Percentiles rank a stretch among this genome's conserved stretches.
Evolutionary conservation across 495 filamentous ascomycete genomes (phyloP).

Genomic region (Tuber indicum): DNA sequence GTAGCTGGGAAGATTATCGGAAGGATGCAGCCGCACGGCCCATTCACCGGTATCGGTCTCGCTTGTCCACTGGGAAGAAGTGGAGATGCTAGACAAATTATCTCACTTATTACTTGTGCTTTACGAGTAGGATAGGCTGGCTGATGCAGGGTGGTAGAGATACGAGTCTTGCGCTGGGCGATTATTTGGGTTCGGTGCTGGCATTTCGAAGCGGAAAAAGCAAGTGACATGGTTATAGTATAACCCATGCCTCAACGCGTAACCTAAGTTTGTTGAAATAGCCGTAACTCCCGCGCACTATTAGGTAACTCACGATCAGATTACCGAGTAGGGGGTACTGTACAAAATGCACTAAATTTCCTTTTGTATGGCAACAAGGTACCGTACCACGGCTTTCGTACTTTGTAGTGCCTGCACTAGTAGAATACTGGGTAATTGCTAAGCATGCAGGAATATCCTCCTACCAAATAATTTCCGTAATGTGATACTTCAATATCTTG

Average conservation of each 20-base stretch:
- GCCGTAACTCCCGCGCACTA: too few relatives aligned
- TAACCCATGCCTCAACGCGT: too few relatives aligned
- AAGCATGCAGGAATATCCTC: background rate
- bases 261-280: too few relatives aligned
- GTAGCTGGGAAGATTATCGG: background rate
- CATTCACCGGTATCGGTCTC: background rate
- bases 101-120: background rate
- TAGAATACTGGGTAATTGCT: background rate
- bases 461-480: background rate
- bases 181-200: too few relatives aligned
- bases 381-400: too few relatives aligned
- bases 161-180: background rate
- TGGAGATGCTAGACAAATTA: background rate
- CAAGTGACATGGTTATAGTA: too few relatives aligned
- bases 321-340: too few relatives aligned
- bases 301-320: too few relatives aligned
- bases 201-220: too few relatives aligned
- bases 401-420: background rate
- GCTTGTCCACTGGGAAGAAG: background rate
- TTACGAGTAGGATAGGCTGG: background rate
- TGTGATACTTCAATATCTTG: background rate
- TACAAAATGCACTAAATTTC: too few relatives aligned
- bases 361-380: too few relatives aligned
- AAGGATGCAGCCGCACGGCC: background rate
- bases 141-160: background rate